Conservation (phyloP, 2,329 filamentous ascomycete genomes). For the Paracamarosporium sp. region DNA sequence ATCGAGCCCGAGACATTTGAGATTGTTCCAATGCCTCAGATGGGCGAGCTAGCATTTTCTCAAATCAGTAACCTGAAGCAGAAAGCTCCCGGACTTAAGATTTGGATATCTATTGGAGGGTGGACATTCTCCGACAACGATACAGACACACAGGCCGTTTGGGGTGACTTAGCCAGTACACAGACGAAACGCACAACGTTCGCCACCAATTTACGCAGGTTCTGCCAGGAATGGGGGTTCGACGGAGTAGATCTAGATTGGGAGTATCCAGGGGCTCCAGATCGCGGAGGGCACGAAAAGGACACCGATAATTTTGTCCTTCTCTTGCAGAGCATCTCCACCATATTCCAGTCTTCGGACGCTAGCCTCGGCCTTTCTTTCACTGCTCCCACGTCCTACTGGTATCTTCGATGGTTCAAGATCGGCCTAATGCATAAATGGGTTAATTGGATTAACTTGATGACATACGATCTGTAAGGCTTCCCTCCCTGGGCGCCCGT, state of each 20-base stretch:
- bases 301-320: neutral
- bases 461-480: constrained; percentile 55
- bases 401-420: constrained; percentile 26
- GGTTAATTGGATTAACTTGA: constrained; percentile 53
- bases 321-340: neutral
- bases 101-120: neutral
- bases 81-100: neutral
- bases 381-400: constrained; percentile 11
- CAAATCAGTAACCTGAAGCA: neutral
- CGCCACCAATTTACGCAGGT: neutral
- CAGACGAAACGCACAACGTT: neutral
- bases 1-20: neutral
- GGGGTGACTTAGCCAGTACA: neutral
- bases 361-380: neutral
- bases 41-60: neutral
- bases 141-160: neutral
- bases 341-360: neutral
- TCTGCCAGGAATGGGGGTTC: neutral
- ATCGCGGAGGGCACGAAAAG: neutral
- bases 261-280: neutral
- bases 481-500: no score
- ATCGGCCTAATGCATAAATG: constrained; percentile 15
- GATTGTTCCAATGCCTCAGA: neutral
- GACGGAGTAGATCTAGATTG: neutral
- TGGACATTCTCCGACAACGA: neutral